A percentile compares a stretch with the other conserved stretches of the same genome.
These are phyloP conservation scores for Trypanosoma congolense DNA, from an alignment of 208 protist species.

Conservation along the genomic window DNA sequence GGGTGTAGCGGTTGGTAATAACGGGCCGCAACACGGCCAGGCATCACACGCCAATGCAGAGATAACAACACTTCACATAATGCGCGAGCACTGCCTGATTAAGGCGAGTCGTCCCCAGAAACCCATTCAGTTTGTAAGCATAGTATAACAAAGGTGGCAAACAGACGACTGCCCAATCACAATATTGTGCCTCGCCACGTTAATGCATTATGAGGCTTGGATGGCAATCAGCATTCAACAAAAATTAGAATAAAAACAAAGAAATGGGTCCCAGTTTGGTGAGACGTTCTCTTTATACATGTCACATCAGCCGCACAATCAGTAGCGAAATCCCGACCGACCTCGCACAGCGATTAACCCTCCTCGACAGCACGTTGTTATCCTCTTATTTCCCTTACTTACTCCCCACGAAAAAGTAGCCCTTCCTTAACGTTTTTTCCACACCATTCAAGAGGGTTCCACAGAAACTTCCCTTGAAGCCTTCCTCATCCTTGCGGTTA, in stretches of 20 bases:
- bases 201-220: background rate
- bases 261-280: background rate
- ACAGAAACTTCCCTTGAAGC: background rate
- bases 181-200: background rate
- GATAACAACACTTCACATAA: background rate
- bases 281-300: background rate
- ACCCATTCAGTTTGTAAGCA: background rate
- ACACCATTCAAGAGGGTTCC: background rate
- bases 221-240: background rate
- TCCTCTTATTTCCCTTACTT: background rate
- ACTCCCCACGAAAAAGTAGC: background rate
- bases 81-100: background rate
- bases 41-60: background rate
- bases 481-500: background rate
- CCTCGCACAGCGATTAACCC: background rate
- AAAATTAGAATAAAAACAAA: background rate
- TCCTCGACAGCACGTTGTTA: background rate
- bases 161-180: background rate
- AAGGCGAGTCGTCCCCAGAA: background rate
- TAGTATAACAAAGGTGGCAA: background rate
- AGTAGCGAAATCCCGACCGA: background rate
- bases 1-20: too few species aligned
- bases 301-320: background rate
- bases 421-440: too few species aligned
- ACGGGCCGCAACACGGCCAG: too few species aligned